Evolutionary conservation across 208 protist species (phyloP).

Genomic region (Acanthamoeba triangularis): DNA sequence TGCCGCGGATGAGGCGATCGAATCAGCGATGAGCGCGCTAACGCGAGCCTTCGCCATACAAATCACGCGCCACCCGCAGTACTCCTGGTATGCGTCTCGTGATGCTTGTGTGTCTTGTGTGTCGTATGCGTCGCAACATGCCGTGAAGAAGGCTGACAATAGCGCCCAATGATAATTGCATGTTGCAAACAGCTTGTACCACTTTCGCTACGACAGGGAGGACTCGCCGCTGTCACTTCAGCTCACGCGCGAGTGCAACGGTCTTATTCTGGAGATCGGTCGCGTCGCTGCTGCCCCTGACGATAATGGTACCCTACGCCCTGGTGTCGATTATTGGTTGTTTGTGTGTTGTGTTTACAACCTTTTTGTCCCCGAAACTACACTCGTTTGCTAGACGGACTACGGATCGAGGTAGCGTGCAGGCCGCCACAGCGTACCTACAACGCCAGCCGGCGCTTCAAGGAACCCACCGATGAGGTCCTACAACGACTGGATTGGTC

Average conservation of each 20-base stretch:
- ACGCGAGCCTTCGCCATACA: neutral
- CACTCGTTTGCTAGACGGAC: neutral
- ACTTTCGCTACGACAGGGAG: slow-evolving; percentile 1
- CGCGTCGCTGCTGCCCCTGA: neutral
- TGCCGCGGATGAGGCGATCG: neutral
- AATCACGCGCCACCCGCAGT: neutral
- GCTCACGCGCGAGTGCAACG: neutral
- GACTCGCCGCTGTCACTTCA: neutral
- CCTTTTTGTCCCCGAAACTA: too few species aligned
- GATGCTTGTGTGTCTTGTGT: too few species aligned
- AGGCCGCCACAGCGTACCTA: neutral
- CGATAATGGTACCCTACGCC: too few species aligned
- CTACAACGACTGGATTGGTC: neutral
- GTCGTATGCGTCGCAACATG: too few species aligned
- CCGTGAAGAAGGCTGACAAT: too few species aligned
- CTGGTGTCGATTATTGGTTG: too few species aligned
- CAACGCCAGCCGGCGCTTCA: neutral
- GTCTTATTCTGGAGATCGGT: neutral
- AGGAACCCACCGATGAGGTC: neutral
- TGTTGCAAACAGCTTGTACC: neutral
- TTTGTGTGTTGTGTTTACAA: too few species aligned
- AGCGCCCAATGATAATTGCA: neutral
- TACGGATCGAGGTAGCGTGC: neutral
- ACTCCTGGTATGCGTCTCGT: neutral
- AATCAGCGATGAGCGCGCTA: neutral